phyloP scores from a whole-genome alignment of 805 yeast genomes.

The Starmerella scarabaei region DNA sequence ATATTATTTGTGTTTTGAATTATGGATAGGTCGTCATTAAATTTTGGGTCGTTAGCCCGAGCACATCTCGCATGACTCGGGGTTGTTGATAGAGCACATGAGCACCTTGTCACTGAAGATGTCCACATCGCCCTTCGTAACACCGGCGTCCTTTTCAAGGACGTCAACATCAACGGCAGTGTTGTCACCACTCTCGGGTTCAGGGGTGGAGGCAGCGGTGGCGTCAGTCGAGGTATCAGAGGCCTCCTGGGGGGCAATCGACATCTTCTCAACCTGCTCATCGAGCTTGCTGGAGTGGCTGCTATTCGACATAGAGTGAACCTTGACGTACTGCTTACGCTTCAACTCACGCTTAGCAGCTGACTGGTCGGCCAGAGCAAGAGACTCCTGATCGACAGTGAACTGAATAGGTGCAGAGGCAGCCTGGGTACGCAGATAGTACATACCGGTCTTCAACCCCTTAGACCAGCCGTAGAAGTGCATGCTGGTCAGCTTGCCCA shows the following conservation, averaged over 20 bases:
- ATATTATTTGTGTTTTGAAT: too few species aligned
- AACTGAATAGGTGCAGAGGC: constrained; percentile 95
- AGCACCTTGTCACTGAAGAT: constrained; percentile 85
- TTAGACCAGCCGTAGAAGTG: constrained; percentile 98
- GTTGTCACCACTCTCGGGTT: constrained; percentile 4
- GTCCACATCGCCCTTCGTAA: constrained; percentile 45
- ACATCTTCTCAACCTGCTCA: constrained; percentile 9
- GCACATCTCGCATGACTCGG: constrained; percentile 98
- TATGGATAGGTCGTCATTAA: neutral
- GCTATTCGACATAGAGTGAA: neutral
- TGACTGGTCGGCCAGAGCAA: constrained; percentile 17
- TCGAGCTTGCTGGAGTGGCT: constrained; percentile 13
- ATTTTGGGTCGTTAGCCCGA: constrained; percentile 49
- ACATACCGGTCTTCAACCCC: constrained; percentile 98
- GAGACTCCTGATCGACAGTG: constrained; percentile 46
- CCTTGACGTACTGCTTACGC: constrained; percentile 21
- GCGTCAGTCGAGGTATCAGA: neutral
- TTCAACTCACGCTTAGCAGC: constrained; percentile 15
- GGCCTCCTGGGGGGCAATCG: neutral
- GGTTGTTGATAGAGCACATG: constrained; percentile 94
- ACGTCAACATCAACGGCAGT: constrained; percentile 10
- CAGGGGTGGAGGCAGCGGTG: neutral
- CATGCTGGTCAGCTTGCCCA: constrained; percentile 95
- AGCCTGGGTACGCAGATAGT: constrained; percentile 92
- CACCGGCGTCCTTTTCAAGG: constrained; percentile 21